Evolutionary conservation across 345 rosid genomes (phyloP).

Genomic region (Eucalyptus brandiana): DNA sequence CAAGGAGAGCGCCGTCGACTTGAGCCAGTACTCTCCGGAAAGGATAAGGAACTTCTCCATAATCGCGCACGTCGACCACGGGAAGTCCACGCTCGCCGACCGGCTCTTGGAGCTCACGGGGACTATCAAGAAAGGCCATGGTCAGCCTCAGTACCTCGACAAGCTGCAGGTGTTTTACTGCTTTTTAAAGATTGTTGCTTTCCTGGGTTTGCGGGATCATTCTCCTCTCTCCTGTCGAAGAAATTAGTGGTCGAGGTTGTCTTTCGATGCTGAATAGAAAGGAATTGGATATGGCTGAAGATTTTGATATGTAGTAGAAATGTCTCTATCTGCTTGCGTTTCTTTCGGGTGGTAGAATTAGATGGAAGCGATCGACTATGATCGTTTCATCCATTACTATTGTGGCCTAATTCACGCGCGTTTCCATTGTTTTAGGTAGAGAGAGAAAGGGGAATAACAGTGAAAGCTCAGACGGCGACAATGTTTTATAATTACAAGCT

Average conservation of each 20-base stretch:
- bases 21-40: conserved; percentile 28
- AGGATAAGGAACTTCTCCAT: conserved; percentile 91
- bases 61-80: conserved; percentile 93
- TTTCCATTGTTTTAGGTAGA: conserved; percentile 46
- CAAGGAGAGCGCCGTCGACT: background rate
- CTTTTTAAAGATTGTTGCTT: background rate
- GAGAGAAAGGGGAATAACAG: conserved; percentile 98
- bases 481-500: conserved; percentile 57
- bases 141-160: conserved; percentile 97
- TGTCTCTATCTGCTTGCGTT: background rate
- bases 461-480: conserved; percentile 95
- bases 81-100: conserved; percentile 93
- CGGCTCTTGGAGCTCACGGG: conserved; percentile 98
- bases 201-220: background rate
- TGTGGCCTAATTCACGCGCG: background rate
- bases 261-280: background rate
- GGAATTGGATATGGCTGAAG: background rate
- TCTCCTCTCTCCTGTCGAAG: background rate
- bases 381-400: background rate
- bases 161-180: conserved; percentile 52
- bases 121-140: conserved; percentile 83
- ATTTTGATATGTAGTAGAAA: background rate
- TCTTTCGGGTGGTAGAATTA: background rate
- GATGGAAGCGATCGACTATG: background rate
- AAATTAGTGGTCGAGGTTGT: background rate